Evolutionary conservation across 202 grass and related monocot genomes (phyloP).

Genomic region (Carex arenaria): DNA sequence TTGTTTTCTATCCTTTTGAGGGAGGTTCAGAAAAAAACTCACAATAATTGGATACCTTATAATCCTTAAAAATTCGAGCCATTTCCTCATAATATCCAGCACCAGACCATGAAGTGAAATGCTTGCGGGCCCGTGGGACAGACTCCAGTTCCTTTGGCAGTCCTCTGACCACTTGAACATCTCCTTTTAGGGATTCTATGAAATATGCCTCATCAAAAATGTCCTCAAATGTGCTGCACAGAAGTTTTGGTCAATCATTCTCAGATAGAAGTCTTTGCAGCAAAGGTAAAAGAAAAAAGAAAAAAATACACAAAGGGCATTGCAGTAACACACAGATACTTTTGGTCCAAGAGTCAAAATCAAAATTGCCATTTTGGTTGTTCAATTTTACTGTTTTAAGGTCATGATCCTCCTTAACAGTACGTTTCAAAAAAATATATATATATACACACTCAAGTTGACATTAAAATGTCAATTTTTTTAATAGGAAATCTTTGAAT

Average conservation of each 20-base stretch:
- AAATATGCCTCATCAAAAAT: constrained; percentile 80
- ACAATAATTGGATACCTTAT: constrained; percentile 47
- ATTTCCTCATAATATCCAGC: constrained; percentile 69
- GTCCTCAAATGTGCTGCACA: constrained; percentile 74
- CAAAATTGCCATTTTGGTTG: not conserved
- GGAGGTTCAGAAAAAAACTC: not conserved
- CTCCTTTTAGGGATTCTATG: constrained; percentile 75
- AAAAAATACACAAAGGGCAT: not conserved
- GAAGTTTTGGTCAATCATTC: not conserved
- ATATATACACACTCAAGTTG: not conserved
- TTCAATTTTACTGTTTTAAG: not conserved
- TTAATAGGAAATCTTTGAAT: not conserved
- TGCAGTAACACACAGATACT: not conserved
- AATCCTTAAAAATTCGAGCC: constrained; percentile 72
- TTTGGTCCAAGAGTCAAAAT: not conserved
- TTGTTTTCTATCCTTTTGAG: not conserved
- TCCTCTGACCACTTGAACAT: constrained; percentile 60
- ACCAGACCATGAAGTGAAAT: constrained; percentile 94
- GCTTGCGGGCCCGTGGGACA: constrained; percentile 68
- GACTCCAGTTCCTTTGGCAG: constrained; percentile 69
- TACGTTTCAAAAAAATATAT: not conserved
- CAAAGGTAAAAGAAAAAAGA: not conserved
- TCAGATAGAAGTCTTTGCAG: not conserved
- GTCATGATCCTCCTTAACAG: not conserved
- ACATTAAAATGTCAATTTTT: not conserved